These are phyloP conservation scores for Arctium lappa DNA, from an alignment of 129 eudicot species.

Conservation along the genomic window DNA sequence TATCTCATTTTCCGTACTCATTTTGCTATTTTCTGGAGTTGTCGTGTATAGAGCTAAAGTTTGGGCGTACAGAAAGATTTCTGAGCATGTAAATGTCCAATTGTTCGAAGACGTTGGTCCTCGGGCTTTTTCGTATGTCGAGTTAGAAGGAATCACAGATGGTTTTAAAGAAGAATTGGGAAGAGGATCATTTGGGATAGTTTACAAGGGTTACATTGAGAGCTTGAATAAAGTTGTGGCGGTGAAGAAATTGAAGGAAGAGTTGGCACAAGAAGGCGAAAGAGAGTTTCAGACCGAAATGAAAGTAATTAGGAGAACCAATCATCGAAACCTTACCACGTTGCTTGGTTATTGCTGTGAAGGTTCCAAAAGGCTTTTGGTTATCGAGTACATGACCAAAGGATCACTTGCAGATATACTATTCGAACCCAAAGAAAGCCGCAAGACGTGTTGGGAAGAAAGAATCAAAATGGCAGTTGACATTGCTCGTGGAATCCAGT, in stretches of 20 bases:
- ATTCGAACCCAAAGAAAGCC: conserved; percentile 8
- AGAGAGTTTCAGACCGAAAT: conserved; percentile 41
- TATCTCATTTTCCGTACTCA: not conserved
- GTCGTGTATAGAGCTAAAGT: conserved; percentile 5
- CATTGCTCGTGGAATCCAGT: conserved; percentile 26
- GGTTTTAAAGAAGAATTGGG: conserved; percentile 39
- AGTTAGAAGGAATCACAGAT: conserved; percentile 25
- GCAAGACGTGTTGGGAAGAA: conserved; percentile 22
- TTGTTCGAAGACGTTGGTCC: conserved; percentile 10
- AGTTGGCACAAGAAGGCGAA: conserved; percentile 38
- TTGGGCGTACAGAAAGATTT: conserved; percentile 9
- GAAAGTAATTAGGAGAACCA: conserved; percentile 43
- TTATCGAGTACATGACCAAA: conserved; percentile 37
- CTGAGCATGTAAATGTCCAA: not conserved
- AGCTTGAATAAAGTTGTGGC: conserved; percentile 27
- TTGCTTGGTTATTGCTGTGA: conserved; percentile 42
- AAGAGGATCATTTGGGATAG: conserved; percentile 43
- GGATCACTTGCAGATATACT: conserved; percentile 42
- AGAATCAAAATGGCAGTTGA: conserved; percentile 28
- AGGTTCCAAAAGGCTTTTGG: conserved; percentile 36
- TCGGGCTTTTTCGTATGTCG: conserved; percentile 33
- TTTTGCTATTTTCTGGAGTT: conserved; percentile 17
- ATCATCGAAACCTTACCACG: conserved; percentile 43
- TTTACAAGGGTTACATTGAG: conserved; percentile 34
- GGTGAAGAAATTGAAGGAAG: conserved; percentile 12